A percentile compares a stretch with the other conserved stretches of the same genome.
These are phyloP conservation scores for Blastomyces emzantsi DNA, from an alignment of 2,329 filamentous ascomycete species.

Conservation along the genomic window DNA sequence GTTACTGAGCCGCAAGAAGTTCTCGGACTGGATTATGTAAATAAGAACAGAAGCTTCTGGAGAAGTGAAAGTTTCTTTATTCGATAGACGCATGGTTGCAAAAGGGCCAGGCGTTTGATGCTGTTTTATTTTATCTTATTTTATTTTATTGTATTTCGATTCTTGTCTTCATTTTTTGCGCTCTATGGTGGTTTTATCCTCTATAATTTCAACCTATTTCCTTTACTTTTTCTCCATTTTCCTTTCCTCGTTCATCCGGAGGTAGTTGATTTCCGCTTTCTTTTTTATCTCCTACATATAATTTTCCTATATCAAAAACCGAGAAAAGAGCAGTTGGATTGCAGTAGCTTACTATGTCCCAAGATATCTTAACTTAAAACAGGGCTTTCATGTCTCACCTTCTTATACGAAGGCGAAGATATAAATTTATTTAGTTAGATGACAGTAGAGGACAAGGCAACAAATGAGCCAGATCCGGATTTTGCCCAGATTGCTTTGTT, in stretches of 20 bases:
- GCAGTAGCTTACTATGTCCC: not conserved
- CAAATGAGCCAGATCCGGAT: not conserved
- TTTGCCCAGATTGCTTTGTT: not conserved
- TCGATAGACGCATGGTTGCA: slow-evolving; percentile 33
- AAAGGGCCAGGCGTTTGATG: not conserved
- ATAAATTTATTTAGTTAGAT: not conserved
- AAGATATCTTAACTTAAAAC: not conserved
- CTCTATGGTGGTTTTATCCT: not conserved
- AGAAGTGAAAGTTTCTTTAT: slow-evolving; percentile 58
- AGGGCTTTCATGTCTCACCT: not conserved
- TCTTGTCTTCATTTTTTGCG: not conserved
- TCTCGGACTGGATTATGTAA: slow-evolving; percentile 57
- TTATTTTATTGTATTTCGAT: slow-evolving; percentile 1
- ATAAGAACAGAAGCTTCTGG: slow-evolving; percentile 51
- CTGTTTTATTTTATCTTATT: not conserved
- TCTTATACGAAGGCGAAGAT: not conserved
- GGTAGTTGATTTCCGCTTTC: not conserved
- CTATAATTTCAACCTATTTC: not conserved
- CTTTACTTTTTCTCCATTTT: not conserved
- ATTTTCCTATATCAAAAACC: not conserved
- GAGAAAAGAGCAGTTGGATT: not conserved
- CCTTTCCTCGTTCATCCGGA: not conserved
- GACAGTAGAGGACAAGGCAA: not conserved
- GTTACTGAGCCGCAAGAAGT: slow-evolving; percentile 76
- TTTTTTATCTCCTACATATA: not conserved